Evolutionary conservation across 768 basidiomycete genomes (phyloP), one percentile per base, ranked within the genome.

Genomic region (Suillus subalutaceus): DNA sequence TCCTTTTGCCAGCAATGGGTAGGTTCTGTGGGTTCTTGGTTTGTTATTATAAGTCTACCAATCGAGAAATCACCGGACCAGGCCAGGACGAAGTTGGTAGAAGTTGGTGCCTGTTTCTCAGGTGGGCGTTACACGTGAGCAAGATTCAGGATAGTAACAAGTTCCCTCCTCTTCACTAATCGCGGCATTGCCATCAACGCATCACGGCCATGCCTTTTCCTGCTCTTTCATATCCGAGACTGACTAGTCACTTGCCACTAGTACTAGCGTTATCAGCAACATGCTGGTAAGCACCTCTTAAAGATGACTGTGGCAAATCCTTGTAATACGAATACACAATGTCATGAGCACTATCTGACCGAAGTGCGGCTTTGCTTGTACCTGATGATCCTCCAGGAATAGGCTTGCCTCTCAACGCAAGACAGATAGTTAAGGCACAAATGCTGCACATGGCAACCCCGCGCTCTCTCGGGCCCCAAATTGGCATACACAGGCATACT

Each of bases 351-450:
- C 40, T 18, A 41, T 41, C 58, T 60, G 58, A 41, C 40, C 40
- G 59, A 32, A 5, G 3, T 9, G 18, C 58, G 40, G 55, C 35
- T n/a, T 56, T 26, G 38, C 16, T n/a, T 20, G 57, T 63, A 58
- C 63, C 63, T 63, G 63, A 63, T 64, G 15, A 64, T 38, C 63
- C 41, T 58, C 63, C 63, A 63, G 56, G 63, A 63, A 63, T 63
- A 63, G 63, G 18, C 6, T 26, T 15, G 13, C 26, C 32, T 41
- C 50, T 53, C 56, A 58, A 35, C 63, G 38, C 57, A 6, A 63
- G 63, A 38, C 23, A 61, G 23, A 61, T 58, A 56, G 56, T 63
- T 30, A 60, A 63, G 63, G 63, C 63, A 64, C 63, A 58, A 32
- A 8, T n/a, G 16, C 32, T 50, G 8, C 26, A 60, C 52, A 63